Conservation (phyloP, 352 stramenopile genomes). For the Bremia lactucae region DNA sequence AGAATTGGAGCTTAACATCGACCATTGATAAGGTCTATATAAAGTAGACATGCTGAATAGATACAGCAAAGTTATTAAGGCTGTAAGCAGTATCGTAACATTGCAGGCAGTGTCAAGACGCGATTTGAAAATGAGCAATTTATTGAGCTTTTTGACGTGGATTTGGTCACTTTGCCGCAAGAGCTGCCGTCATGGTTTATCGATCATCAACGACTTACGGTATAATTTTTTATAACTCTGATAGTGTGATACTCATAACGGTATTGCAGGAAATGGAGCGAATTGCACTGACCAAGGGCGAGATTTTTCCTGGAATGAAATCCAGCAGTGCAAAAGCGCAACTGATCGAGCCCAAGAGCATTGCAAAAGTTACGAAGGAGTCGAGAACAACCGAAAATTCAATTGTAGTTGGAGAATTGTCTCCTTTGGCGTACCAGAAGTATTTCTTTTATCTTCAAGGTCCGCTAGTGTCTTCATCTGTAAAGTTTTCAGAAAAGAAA, state of each 20-base stretch:
- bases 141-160: conserved; percentile 83
- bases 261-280: conserved; percentile 56
- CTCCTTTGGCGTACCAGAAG: conserved; percentile 55
- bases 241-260: no score
- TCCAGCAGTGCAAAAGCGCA: conserved; percentile 6
- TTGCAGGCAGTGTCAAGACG: conserved; percentile 78
- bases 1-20: conserved; percentile 81
- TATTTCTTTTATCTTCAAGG: conserved; percentile 76
- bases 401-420: not conserved
- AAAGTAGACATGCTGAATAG: no score
- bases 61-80: not conserved
- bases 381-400: not conserved
- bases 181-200: conserved; percentile 76
- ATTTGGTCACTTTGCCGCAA: conserved; percentile 70
- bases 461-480: conserved; percentile 60
- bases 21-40: conserved; percentile 71
- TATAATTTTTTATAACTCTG: no score
- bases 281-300: conserved; percentile 48
- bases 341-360: no score
- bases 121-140: conserved; percentile 85
- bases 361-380: no score
- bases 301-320: conserved; percentile 52
- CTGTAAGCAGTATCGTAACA: conserved; percentile 59
- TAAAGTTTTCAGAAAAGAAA: conserved; percentile 85
- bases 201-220: conserved; percentile 68